phyloP scores from a whole-genome alignment of 805 yeast species.

The Candida chilensis region DNA sequence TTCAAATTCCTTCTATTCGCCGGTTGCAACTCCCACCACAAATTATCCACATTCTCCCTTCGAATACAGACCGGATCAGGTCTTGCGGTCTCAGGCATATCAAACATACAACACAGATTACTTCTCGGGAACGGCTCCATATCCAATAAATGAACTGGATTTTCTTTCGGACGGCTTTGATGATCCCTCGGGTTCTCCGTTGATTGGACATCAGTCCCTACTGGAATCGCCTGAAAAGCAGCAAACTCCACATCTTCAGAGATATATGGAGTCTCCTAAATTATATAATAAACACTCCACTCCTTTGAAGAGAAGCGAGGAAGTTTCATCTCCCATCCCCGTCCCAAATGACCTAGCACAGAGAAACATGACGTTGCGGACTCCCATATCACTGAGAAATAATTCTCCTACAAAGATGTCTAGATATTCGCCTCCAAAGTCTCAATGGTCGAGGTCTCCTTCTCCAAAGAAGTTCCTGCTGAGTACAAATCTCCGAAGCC shows the following conservation, averaged over 20 bases:
- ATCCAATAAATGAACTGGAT: too few species aligned
- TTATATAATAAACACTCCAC: not conserved
- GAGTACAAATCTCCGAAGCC: not conserved
- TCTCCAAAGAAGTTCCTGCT: not conserved
- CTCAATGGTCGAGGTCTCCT: not conserved
- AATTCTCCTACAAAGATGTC: not conserved
- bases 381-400: not conserved
- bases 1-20: not conserved
- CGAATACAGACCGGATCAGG: not conserved
- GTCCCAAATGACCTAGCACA: not conserved
- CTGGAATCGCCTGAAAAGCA: too few species aligned
- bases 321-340: too few species aligned
- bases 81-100: too few species aligned
- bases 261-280: not conserved
- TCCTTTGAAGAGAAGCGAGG: not conserved
- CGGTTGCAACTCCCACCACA: not conserved
- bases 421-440: not conserved
- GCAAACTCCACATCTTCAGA: not conserved
- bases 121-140: too few species aligned
- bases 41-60: not conserved
- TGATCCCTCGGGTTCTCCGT: not conserved
- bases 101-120: too few species aligned
- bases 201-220: not conserved
- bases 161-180: not conserved
- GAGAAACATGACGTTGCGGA: not conserved